phyloP scores from a whole-genome alignment of 2,329 filamentous ascomycete genomes.

The Lizonia empirigonia region DNA sequence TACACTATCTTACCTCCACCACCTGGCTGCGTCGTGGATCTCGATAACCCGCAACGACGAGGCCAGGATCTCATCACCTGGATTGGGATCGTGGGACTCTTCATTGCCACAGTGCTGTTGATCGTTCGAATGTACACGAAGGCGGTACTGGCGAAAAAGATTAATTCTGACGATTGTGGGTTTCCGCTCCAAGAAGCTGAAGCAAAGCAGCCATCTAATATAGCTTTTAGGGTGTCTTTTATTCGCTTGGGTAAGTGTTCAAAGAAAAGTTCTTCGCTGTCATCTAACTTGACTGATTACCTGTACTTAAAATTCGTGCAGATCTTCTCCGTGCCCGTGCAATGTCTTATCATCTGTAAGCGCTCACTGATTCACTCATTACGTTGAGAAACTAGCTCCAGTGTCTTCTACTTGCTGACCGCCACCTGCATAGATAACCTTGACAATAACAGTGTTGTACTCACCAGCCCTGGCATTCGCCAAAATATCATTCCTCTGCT shows the following conservation, averaged over 20 bases:
- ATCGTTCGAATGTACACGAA: conserved; percentile 33
- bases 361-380: not conserved
- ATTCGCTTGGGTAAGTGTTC: conserved; percentile 14
- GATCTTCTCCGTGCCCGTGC: conserved; percentile 16
- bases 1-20: conserved; percentile 23
- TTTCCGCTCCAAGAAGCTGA: not conserved
- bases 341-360: conserved; percentile 19
- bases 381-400: not conserved
- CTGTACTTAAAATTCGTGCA: not conserved
- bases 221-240: conserved; percentile 12
- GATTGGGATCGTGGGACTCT: conserved; percentile 24
- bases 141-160: conserved; percentile 20
- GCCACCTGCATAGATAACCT: conserved; percentile 8
- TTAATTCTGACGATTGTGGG: conserved; percentile 33
- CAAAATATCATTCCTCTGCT: conserved; percentile 23
- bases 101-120: conserved; percentile 22
- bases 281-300: not conserved
- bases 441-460: conserved; percentile 21
- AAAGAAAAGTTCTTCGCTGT: not conserved
- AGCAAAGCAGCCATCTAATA: not conserved
- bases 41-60: conserved; percentile 29
- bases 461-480: conserved; percentile 20
- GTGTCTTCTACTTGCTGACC: conserved; percentile 3
- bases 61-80: conserved; percentile 22
- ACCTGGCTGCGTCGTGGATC: conserved; percentile 29